These are phyloP conservation scores for Paraphoma chrysanthemicola DNA, from an alignment of 2,329 filamentous ascomycete genomes.

Conservation along the genomic window DNA sequence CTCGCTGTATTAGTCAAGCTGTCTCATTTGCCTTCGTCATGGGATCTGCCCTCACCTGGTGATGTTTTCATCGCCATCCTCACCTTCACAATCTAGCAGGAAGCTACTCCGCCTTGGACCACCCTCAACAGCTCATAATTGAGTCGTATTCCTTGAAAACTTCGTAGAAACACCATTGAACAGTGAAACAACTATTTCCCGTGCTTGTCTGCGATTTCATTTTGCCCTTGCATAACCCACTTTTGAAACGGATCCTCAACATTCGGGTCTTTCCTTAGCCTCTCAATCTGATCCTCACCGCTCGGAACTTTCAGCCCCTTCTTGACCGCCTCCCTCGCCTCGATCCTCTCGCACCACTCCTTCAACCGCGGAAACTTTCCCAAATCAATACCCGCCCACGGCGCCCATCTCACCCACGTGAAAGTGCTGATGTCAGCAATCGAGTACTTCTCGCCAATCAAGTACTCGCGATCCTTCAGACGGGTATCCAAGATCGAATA, in stretches of 20 bases:
- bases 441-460: slow-evolving; percentile 63
- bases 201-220: slow-evolving; percentile 25
- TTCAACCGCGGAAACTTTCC: slow-evolving; percentile 67
- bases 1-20: too few species aligned
- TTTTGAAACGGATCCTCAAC: slow-evolving; percentile 32
- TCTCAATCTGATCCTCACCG: slow-evolving; percentile 34
- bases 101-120: too few species aligned
- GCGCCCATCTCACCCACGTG: slow-evolving; percentile 73
- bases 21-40: too few species aligned
- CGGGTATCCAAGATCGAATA: slow-evolving; percentile 78
- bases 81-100: too few species aligned
- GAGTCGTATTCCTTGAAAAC: too few species aligned
- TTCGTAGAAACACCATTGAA: too few species aligned
- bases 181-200: slow-evolving; percentile 4
- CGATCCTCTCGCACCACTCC: slow-evolving; percentile 57
- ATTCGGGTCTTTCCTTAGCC: slow-evolving; percentile 26
- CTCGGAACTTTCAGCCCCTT: slow-evolving; percentile 59
- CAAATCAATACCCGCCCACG: slow-evolving; percentile 69
- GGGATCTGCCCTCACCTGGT: too few species aligned
- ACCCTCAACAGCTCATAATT: too few species aligned
- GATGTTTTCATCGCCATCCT: too few species aligned
- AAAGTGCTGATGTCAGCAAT: slow-evolving; percentile 77
- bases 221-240: slow-evolving; percentile 31
- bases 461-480: slow-evolving; percentile 60
- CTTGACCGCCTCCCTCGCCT: slow-evolving; percentile 50